Evolutionary conservation across 2,329 filamentous ascomycete species (phyloP), one percentile per base, ranked within the genome.

Genomic region (Fusarium heterosporum): DNA sequence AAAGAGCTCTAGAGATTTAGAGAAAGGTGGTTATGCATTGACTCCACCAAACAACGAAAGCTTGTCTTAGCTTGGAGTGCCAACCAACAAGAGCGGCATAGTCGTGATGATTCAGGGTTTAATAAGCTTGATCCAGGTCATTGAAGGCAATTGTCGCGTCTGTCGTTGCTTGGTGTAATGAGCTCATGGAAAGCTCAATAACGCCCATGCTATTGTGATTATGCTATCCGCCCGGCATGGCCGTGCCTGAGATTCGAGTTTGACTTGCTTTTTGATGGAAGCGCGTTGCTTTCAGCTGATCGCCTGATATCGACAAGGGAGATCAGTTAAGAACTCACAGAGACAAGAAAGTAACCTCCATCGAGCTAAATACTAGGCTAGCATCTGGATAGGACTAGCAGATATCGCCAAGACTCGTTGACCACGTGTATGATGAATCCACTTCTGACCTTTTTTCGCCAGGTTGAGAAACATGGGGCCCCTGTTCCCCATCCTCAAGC

Each of bases 351-450:
- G 13, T 52, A 56, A 42, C 58, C 55, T 58, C 64, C 32, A 48
- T 59, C 60, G 28, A 59, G 63, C 49, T 59, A 57, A 67, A 38
- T 57, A 59, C 58, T 56, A 54, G 55, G 41, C 53, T 48, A 64
- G 49, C 26, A 36, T 43, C 66, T 34, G 47, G 51, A 55, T 48
- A 52, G 58, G 51, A 48, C 42, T 66, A 65, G 63, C 51, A 43
- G 42, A 28, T 50, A 64, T 47, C 42, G 54, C 52, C 59, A 61
- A 55, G 61, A 46, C 57, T 70, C 42, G 55, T 58, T 39, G 56
- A 66, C 70, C 70, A 72, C 70, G 70, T 72, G 70, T 73, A 59
- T 59, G 41, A 72, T 66, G 68, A 70, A 62, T 65, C 70, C 67
- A 54, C 51, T 61, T 64, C 55, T 70, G 68, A 61, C 51, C 66